Evolutionary conservation across 208 protist species (phyloP).

Genomic region (Vickermania spadyakhi): DNA sequence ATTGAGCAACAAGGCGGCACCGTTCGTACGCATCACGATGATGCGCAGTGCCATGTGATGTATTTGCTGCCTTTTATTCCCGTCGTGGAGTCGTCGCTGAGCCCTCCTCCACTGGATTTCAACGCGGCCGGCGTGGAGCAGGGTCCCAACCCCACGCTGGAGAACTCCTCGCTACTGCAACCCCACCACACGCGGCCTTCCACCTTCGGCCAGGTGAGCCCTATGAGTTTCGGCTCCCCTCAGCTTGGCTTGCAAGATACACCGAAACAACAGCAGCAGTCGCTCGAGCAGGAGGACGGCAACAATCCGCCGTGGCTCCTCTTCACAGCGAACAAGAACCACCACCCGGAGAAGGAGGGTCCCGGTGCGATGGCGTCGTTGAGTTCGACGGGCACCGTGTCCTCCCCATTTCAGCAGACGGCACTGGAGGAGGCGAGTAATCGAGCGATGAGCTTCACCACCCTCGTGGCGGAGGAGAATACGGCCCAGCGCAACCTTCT

Average conservation of each 20-base stretch:
- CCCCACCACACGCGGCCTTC: background rate
- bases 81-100: conserved; percentile 28
- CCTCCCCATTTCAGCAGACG: background rate
- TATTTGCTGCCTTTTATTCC: conserved; percentile 75
- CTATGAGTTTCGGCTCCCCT: background rate
- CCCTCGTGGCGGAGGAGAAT: conserved; percentile 74
- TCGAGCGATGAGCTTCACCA: conserved; percentile 62
- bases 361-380: background rate
- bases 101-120: conserved; percentile 12
- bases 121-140: background rate
- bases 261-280: no score
- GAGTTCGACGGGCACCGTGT: background rate
- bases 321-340: background rate
- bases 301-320: background rate
- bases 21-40: conserved; percentile 34
- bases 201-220: background rate
- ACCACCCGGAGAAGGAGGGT: no score
- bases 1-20: conserved; percentile 78
- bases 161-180: background rate
- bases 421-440: background rate
- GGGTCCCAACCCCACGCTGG: background rate
- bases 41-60: conserved; percentile 25
- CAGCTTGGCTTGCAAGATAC: background rate
- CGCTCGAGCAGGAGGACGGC: no score
- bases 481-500: conserved; percentile 82